These are phyloP conservation scores for Alisma plantagoaquatica DNA, from an alignment of 106 monocot genomes.

Conservation along the genomic window DNA sequence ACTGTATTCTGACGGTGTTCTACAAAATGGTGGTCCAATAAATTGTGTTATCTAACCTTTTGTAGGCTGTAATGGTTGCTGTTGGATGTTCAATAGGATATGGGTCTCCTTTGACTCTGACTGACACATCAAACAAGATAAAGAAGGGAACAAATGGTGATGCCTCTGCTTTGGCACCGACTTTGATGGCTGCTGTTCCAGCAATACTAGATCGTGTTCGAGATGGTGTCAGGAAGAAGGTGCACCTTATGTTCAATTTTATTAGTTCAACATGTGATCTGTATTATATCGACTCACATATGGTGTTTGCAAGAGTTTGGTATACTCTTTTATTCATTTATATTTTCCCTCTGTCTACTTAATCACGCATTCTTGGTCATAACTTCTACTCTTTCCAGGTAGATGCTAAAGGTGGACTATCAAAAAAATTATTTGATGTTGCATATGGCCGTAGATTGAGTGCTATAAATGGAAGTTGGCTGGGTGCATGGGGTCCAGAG, in stretches of 20 bases:
- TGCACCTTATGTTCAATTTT: slow-evolving; percentile 16
- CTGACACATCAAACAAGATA: slow-evolving; percentile 98
- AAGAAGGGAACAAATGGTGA: slow-evolving; percentile 95
- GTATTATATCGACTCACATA: too few relatives aligned
- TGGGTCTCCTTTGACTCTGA: slow-evolving; percentile 92
- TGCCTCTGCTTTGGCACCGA: slow-evolving; percentile 77
- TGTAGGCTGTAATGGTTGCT: slow-evolving; percentile 78
- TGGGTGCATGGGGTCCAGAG: slow-evolving; percentile 97
- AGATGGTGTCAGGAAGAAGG: slow-evolving; percentile 97
- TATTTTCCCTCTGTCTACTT: too few relatives aligned
- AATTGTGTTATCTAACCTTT: too few relatives aligned
- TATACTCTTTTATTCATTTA: not conserved
- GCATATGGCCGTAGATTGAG: slow-evolving; percentile 73
- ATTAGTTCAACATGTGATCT: too few relatives aligned
- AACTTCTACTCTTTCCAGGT: slow-evolving; percentile 32
- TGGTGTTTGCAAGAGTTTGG: not conserved
- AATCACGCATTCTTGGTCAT: too few relatives aligned
- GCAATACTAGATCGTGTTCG: slow-evolving; percentile 95
- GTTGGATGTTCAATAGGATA: slow-evolving; percentile 85
- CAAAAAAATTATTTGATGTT: slow-evolving; percentile 85
- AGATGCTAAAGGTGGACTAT: slow-evolving; percentile 78
- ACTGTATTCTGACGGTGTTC: too few relatives aligned
- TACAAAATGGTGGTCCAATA: too few relatives aligned
- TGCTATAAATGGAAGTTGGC: slow-evolving; percentile 97
- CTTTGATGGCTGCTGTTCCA: slow-evolving; percentile 91